Base-by-base conservation (phyloP, 345 rosid genomes). In the Odontarrhena argentea region DNA sequence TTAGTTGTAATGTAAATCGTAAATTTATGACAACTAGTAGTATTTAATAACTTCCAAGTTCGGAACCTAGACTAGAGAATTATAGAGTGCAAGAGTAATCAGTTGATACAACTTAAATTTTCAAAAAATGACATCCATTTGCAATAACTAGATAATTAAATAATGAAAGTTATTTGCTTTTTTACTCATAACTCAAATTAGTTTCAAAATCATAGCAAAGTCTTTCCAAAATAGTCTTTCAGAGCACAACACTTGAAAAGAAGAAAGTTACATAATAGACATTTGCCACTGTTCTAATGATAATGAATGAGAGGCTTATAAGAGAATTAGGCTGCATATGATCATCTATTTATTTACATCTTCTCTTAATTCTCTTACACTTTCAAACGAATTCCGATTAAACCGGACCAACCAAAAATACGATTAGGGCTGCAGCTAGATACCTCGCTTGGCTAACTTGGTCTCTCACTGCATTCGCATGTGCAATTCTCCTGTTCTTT, bases 401-500 rank as follows among this genome's bases (percentile, higher is more conserved):
- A 52, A 28, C 14, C 7, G 1, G 35, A 42, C 24, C 11, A 8
- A 51, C 26, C 24, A 53, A 42, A 65, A 65, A 41, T 52, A 52
- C 9, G 13, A 43, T 36, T 52, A 60, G 45, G 67, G 52, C 32
- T 51, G 35, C 15, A 40, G 49, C 44, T 25, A 68, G 50, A 53
- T 57, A 55, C 2, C 32, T 28, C 32, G 40, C 40, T 38, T 38
- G 8, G 47, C 70, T 66, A 67, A 49, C 63, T 47, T 54, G 53
- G 64, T 47, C 69, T 68, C 48, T 68, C 69, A 35, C 55, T 63
- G 85, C 96, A 67, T 69, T 85, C 91, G 5, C 98, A 90, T 1
- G 86, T 79, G 77, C 97, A 93, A 47, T 69, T 74, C 60, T 83
- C 94, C 52, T 86, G 74, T 43, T 93, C 98, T 24, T 74, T 77